A percentile compares a stretch with the other conserved stretches of the same genome.
Evolutionary conservation across 164 flowering plant species (phyloP).

Genomic region (Kalanchoe fedtschenkoi): DNA sequence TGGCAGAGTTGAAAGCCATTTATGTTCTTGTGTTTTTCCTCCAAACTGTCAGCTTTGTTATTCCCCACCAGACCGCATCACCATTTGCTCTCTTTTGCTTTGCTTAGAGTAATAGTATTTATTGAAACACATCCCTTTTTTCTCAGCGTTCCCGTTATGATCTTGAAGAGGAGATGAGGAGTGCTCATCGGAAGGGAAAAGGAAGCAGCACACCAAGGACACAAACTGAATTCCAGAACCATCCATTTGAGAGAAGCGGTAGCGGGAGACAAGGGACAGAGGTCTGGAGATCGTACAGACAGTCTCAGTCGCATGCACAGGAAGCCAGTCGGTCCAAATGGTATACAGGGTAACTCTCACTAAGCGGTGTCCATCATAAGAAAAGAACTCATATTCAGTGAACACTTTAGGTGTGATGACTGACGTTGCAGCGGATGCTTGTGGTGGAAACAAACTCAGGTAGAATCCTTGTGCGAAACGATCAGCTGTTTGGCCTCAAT

Average conservation of each 20-base stretch:
- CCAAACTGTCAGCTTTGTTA: no score
- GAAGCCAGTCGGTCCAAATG: slow-evolving; percentile 3
- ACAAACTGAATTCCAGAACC: slow-evolving; percentile 21
- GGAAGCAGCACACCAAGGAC: slow-evolving; percentile 20
- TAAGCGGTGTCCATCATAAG: neutral
- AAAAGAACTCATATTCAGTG: neutral
- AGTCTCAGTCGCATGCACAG: neutral
- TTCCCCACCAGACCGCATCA: no score
- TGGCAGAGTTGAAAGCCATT: no score
- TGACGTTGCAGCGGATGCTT: neutral
- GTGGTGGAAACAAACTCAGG: neutral
- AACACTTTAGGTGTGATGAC: neutral
- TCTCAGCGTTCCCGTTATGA: slow-evolving; percentile 70
- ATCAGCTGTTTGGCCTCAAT: neutral
- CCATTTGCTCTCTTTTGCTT: neutral
- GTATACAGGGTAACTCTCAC: neutral
- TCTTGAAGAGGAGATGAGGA: slow-evolving; percentile 61
- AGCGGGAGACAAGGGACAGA: slow-evolving; percentile 23
- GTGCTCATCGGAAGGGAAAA: slow-evolving; percentile 15
- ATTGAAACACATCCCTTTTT: neutral
- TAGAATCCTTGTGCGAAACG: neutral
- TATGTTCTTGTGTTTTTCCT: no score
- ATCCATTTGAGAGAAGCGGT: slow-evolving; percentile 28
- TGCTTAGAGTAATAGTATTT: neutral
- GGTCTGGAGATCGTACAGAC: neutral